These are phyloP conservation scores for Cucumis sativus DNA, from an alignment of 306 rosid genomes.

Conservation along the genomic window DNA sequence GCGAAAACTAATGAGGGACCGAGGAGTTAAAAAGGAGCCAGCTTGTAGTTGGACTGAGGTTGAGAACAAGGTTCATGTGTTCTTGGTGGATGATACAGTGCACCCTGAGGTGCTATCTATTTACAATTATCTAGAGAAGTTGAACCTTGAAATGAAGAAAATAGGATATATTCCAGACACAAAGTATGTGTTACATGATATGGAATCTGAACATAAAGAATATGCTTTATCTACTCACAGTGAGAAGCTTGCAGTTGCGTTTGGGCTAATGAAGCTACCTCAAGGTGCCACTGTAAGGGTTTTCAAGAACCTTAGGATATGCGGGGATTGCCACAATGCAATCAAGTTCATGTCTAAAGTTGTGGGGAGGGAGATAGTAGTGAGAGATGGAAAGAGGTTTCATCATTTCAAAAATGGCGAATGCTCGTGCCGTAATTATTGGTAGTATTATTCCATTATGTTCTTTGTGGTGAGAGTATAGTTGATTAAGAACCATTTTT, in stretches of 20 bases:
- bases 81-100: conserved; percentile 8
- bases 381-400: conserved; percentile 18
- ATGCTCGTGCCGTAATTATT: conserved; percentile 11
- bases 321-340: conserved; percentile 18
- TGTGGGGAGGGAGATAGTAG: conserved; percentile 9
- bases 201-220: conserved; percentile 14
- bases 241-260: conserved; percentile 18
- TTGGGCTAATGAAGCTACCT: conserved; percentile 15
- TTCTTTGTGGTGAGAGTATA: too few relatives aligned
- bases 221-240: conserved; percentile 12
- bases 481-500: too few relatives aligned
- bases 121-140: not conserved
- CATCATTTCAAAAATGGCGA: conserved; percentile 9
- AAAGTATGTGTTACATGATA: conserved; percentile 11
- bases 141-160: conserved; percentile 13
- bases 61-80: conserved; percentile 13
- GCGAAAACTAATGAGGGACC: conserved; percentile 11
- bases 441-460: not conserved
- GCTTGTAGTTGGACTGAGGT: conserved; percentile 15
- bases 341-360: conserved; percentile 12
- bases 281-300: conserved; percentile 9
- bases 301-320: conserved; percentile 13
- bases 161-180: conserved; percentile 14
- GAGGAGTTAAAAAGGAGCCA: conserved; percentile 12
- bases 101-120: conserved; percentile 9